These are phyloP conservation scores for Limonium bicolor DNA, from an alignment of 148 eudicot species.

Conservation along the genomic window DNA sequence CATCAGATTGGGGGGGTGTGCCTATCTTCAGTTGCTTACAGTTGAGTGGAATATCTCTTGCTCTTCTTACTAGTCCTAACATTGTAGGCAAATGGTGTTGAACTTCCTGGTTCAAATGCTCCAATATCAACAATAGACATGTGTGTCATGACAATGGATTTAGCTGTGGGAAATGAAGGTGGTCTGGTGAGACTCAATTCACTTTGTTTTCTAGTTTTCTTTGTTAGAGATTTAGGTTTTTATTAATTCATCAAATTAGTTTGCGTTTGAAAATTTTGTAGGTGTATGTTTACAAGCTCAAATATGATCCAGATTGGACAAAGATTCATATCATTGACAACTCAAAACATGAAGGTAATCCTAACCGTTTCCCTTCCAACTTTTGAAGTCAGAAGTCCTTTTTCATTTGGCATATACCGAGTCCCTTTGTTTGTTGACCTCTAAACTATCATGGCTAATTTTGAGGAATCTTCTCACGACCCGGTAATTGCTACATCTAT, in stretches of 20 bases:
- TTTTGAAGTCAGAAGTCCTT: too few relatives aligned
- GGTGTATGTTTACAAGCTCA: conserved; percentile 41
- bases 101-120: conserved; percentile 24
- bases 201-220: background rate
- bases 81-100: conserved; percentile 41
- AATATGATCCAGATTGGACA: conserved; percentile 14
- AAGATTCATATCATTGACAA: conserved; percentile 35
- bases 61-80: too few relatives aligned
- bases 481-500: too few relatives aligned
- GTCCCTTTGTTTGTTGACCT: too few relatives aligned
- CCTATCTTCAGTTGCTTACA: too few relatives aligned
- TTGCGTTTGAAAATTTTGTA: conserved; percentile 12
- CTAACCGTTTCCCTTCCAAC: background rate
- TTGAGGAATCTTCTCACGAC: too few relatives aligned
- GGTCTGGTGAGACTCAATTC: conserved; percentile 42
- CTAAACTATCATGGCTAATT: too few relatives aligned
- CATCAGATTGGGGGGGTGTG: too few relatives aligned
- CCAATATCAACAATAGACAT: conserved; percentile 39
- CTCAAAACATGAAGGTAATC: conserved; percentile 39
- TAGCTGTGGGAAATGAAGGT: conserved; percentile 60
- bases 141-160: conserved; percentile 30
- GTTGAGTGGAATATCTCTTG: too few relatives aligned
- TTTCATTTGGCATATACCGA: too few relatives aligned
- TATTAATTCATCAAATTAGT: conserved; percentile 3
- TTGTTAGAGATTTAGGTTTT: background rate